Evolutionary conservation across 495 filamentous ascomycete species (phyloP), one percentile per base, ranked within the genome.

Genomic region (Venustampulla echinocandica): DNA sequence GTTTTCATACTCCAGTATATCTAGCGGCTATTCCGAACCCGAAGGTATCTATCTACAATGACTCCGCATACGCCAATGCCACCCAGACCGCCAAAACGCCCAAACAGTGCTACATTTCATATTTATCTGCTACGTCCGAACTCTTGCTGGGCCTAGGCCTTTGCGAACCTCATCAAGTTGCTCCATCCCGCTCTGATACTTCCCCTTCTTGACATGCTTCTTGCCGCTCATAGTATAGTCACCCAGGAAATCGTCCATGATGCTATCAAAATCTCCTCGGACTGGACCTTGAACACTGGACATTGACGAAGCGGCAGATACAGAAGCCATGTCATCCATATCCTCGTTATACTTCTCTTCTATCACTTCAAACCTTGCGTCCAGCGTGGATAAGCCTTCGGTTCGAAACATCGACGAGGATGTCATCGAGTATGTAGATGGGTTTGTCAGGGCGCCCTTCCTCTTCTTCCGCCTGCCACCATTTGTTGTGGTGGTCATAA

Each of bases 391-490:
- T 28, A 89, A 74, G n/a, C 87, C 87, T 50, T 95, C 92, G 1
- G 90, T 97, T 33, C 93, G 78, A 17, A 82, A 77, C 5, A 97
- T 70, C 0, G 89, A 82, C 0, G 92, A 95, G 4, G 86, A 94
- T 0, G 84, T 89, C 93, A 97, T 99, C n/a, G 88, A 95, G 68
- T 95, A 97, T 13, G 76, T 75, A 4, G 90, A 90, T 1, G 84
- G 85, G 56, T 84, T 86, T 17, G 92, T 96, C 61, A 92, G 61
- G 15, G 92, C 89, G 36, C 88, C 88, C 64, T 89, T 92, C 49
- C 87, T 76, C 77, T 90, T 93, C 77, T 95, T 97, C 25, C 72
- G 69, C 1, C 85, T 79, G 13, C 80, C 76, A 21, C 75, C 74
- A 52, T 75, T 83, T 4, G 85, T 88, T 0, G 83, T 84, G 17